Percentiles rank a stretch among this genome's conserved stretches.
These are phyloP conservation scores for Bipolaris bicolor DNA, from an alignment of 2,329 filamentous ascomycete genomes.

Conservation along the genomic window DNA sequence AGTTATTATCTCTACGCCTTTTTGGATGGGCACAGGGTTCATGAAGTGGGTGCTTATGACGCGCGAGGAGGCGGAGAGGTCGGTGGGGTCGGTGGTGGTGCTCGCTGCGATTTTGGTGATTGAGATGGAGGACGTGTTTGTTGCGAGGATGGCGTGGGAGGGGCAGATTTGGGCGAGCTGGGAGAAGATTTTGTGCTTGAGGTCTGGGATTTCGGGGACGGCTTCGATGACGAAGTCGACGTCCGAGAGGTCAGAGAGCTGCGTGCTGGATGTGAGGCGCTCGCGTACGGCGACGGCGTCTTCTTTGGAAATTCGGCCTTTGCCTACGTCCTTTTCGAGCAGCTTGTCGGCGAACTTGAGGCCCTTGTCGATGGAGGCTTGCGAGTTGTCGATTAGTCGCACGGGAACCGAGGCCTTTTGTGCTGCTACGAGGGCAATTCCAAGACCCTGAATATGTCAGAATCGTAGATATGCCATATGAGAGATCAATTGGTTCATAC, in stretches of 20 bases:
- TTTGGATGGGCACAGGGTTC: constrained; percentile 97
- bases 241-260: constrained; percentile 76
- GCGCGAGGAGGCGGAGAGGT: constrained; percentile 80
- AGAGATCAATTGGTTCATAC: constrained; percentile 58
- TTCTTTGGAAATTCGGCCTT: constrained; percentile 81
- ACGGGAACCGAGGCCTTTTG: constrained; percentile 84
- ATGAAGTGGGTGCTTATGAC: constrained; percentile 98
- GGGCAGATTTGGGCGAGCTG: constrained; percentile 82
- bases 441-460: constrained; percentile 72
- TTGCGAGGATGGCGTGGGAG: constrained; percentile 86
- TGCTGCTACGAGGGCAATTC: constrained; percentile 93
- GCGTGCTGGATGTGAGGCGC: constrained; percentile 72
- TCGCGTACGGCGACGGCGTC: constrained; percentile 76
- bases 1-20: constrained; percentile 96
- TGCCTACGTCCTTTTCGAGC: constrained; percentile 88
- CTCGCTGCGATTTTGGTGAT: constrained; percentile 95
- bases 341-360: constrained; percentile 93
- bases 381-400: constrained; percentile 81
- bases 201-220: constrained; percentile 85
- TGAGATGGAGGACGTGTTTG: constrained; percentile 98
- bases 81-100: constrained; percentile 76
- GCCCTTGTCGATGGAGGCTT: constrained; percentile 86
- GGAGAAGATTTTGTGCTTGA: constrained; percentile 88
- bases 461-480: background rate
- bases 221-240: constrained; percentile 98